Evolutionary conservation across 1,284 basidiomycete genomes (phyloP).

Genomic region (Fistulinella staudtii): DNA sequence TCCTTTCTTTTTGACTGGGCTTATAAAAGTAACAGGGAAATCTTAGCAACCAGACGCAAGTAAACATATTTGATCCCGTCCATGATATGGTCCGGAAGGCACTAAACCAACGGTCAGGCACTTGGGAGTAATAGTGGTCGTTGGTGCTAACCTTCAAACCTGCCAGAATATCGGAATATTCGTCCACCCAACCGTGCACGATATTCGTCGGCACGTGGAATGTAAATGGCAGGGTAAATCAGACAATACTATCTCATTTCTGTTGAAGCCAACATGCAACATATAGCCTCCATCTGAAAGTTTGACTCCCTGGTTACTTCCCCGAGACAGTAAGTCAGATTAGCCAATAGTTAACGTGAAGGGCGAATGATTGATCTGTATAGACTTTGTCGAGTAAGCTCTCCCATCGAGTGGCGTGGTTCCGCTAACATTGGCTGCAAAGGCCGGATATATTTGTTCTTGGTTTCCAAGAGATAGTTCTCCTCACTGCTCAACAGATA

Average conservation of each 20-base stretch:
- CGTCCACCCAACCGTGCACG: constrained; percentile 65
- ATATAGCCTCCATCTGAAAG: constrained; percentile 74
- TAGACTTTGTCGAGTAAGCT: constrained; percentile 59
- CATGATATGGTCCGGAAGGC: constrained; percentile 80
- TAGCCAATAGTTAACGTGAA: neutral
- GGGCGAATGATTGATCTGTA: constrained; percentile 8
- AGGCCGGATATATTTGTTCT: constrained; percentile 91
- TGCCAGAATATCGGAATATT: constrained; percentile 79
- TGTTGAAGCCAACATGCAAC: constrained; percentile 11
- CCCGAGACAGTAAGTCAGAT: constrained; percentile 57
- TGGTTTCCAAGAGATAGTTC: constrained; percentile 97
- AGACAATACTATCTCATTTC: constrained; percentile 6
- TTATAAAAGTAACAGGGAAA: constrained; percentile 63
- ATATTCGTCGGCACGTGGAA: constrained; percentile 96
- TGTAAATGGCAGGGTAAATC: constrained; percentile 79
- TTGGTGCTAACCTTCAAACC: constrained; percentile 4
- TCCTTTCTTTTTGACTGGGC: neutral
- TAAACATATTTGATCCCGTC: constrained; percentile 92
- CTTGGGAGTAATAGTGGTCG: neutral
- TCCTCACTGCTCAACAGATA: constrained; percentile 94
- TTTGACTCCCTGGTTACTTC: constrained; percentile 88
- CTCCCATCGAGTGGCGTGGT: neutral
- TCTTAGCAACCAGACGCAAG: constrained; percentile 81
- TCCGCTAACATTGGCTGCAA: constrained; percentile 6
- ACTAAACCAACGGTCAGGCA: constrained; percentile 58